A percentile compares a stretch with the other conserved stretches of the same genome.
These are phyloP conservation scores for Elaeis guineensis DNA, from an alignment of 176 grass and related monocot genomes.

Conservation along the genomic window DNA sequence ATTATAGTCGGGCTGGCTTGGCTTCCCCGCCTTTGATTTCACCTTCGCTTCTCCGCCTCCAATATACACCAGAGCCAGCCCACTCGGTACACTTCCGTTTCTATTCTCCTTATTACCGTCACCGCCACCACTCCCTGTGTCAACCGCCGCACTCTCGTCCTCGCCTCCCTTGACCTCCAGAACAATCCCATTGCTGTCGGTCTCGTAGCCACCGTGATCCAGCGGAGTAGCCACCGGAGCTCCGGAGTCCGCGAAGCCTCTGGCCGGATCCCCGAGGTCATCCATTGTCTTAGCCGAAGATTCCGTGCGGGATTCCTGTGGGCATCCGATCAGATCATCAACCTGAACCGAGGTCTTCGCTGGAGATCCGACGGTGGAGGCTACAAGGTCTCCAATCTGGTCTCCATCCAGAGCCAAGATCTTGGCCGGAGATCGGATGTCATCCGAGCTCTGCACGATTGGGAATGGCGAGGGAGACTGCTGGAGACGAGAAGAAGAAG, in stretches of 20 bases:
- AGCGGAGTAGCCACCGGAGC: background rate
- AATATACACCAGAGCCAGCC: background rate
- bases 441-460: too few relatives aligned
- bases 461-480: too few relatives aligned
- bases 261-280: too few relatives aligned
- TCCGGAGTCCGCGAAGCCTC: background rate
- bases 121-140: too few relatives aligned
- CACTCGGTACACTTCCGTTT: background rate
- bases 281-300: too few relatives aligned
- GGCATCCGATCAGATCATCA: too few relatives aligned
- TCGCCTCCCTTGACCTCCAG: slow-evolving; percentile 9
- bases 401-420: background rate
- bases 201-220: too few relatives aligned
- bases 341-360: slow-evolving; percentile 12
- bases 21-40: too few relatives aligned
- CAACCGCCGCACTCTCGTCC: background rate
- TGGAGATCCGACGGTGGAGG: slow-evolving; percentile 1
- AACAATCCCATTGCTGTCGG: background rate
- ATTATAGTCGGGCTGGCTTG: background rate
- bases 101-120: too few relatives aligned
- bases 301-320: too few relatives aligned
- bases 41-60: background rate
- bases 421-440: slow-evolving; percentile 1
- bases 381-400: slow-evolving; percentile 2
- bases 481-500: slow-evolving; percentile 1